Evolutionary conservation across 2,329 filamentous ascomycete species (phyloP).

Genomic region (Colletotrichum sp.): DNA sequence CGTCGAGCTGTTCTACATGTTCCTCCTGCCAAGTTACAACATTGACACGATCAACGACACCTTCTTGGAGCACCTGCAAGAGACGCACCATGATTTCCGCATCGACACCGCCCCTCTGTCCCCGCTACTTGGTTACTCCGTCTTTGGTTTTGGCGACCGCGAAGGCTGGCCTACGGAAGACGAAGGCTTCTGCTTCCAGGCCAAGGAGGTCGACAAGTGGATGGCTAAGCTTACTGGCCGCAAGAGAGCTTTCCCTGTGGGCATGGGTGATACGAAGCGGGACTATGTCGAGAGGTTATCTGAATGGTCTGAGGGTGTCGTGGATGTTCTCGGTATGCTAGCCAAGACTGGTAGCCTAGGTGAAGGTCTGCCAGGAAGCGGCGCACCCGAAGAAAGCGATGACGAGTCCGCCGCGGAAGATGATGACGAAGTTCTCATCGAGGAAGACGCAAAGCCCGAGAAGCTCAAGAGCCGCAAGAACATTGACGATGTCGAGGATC

Average conservation of each 20-base stretch:
- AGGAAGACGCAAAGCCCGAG: conserved; percentile 49
- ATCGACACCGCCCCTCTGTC: conserved; percentile 89
- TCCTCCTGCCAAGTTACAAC: conserved; percentile 90
- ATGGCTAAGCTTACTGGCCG: conserved; percentile 91
- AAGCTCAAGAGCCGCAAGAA: conserved; percentile 41
- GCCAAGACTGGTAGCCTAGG: conserved; percentile 64
- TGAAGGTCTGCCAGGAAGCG: conserved; percentile 76
- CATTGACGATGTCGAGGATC: conserved; percentile 84
- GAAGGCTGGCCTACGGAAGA: conserved; percentile 92
- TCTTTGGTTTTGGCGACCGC: conserved; percentile 91
- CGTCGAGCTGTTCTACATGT: conserved; percentile 78
- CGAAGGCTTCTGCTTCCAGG: conserved; percentile 92
- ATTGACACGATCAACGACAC: conserved; percentile 91
- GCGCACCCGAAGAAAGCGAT: conserved; percentile 84
- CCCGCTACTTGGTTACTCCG: conserved; percentile 80
- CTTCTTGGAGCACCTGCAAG: conserved; percentile 84
- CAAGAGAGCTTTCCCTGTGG: conserved; percentile 87
- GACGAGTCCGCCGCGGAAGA: conserved; percentile 71
- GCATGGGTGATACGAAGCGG: conserved; percentile 84
- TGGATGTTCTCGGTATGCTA: conserved; percentile 71
- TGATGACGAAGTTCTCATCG: conserved; percentile 57
- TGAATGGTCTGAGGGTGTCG: conserved; percentile 81
- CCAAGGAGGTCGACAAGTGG: conserved; percentile 90
- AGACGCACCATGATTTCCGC: conserved; percentile 96
- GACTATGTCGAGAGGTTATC: conserved; percentile 70